Conservation (phyloP, 108 stramenopile genomes). For the Poteriospumella lacustris region DNA sequence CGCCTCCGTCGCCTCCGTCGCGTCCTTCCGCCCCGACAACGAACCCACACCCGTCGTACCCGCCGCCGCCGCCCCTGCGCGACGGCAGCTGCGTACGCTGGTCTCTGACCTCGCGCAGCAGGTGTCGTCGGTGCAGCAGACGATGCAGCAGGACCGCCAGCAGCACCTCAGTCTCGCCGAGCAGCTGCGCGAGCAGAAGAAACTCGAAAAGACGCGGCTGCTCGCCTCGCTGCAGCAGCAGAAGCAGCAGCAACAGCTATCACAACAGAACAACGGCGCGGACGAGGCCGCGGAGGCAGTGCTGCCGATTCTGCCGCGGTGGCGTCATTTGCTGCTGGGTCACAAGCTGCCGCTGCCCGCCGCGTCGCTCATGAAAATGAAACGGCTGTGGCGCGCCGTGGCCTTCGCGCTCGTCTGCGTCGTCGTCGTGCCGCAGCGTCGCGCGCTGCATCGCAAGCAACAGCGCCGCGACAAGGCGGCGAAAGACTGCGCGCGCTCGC, state of each 20-base stretch:
- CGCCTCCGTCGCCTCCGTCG: too few species aligned
- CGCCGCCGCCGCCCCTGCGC: neutral
- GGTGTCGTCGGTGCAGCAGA: neutral
- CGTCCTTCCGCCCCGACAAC: neutral
- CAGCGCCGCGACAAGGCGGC: neutral
- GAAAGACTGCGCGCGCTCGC: neutral
- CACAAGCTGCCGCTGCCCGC: neutral
- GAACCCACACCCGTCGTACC: neutral
- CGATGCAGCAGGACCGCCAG: neutral
- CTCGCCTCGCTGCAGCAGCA: neutral
- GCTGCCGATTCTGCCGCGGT: neutral
- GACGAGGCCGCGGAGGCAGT: too few species aligned
- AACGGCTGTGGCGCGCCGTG: neutral
- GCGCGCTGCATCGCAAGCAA: neutral
- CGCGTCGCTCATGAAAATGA: neutral
- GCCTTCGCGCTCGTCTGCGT: neutral
- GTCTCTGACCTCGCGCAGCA: neutral
- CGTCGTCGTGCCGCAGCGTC: neutral
- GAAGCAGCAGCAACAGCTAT: neutral
- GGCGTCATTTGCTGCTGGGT: neutral
- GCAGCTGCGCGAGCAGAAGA: neutral
- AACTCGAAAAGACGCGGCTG: neutral
- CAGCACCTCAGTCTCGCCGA: neutral
- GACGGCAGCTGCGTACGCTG: neutral
- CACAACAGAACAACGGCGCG: neutral